Conservation (phyloP, 495 filamentous ascomycete genomes). For the Penicillium pancosmium region DNA sequence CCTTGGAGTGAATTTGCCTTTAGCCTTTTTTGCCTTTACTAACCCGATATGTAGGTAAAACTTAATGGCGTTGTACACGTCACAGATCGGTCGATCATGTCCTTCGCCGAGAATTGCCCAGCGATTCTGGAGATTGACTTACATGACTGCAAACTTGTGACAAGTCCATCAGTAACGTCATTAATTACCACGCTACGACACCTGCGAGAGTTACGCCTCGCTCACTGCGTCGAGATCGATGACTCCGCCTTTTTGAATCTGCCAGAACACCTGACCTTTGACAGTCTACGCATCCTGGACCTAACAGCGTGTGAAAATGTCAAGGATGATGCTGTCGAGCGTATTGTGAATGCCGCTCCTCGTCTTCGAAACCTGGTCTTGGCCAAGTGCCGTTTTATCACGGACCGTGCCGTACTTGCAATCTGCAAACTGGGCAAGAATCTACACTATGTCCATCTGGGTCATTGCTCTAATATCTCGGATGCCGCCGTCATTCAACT, state of each 20-base stretch:
- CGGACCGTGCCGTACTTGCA: constrained; percentile 82
- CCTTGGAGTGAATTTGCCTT: background rate
- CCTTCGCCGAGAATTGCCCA: constrained; percentile 84
- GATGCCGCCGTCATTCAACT: constrained; percentile 82
- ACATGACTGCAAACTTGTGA: constrained; percentile 78
- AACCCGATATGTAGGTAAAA: constrained; percentile 67
- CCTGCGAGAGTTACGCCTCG: constrained; percentile 85
- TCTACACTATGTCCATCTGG: constrained; percentile 92
- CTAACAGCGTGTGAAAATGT: constrained; percentile 83
- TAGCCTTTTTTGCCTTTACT: background rate
- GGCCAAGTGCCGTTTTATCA: constrained; percentile 90
- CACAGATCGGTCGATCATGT: constrained; percentile 75
- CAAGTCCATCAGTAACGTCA: constrained; percentile 76
- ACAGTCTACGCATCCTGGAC: constrained; percentile 90
- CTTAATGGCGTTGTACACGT: constrained; percentile 84
- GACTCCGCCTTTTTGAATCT: constrained; percentile 85
- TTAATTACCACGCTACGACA: constrained; percentile 75
- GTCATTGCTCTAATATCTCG: constrained; percentile 89
- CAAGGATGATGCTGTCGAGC: constrained; percentile 82
- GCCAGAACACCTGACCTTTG: constrained; percentile 68
- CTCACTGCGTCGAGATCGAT: constrained; percentile 79
- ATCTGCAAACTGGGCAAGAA: constrained; percentile 93
- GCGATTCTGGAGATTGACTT: constrained; percentile 97
- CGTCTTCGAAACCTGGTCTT: constrained; percentile 90
- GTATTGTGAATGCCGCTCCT: constrained; percentile 82